Base-by-base conservation (phyloP, 345 rosid genomes). In the Ceriops decandra region DNA sequence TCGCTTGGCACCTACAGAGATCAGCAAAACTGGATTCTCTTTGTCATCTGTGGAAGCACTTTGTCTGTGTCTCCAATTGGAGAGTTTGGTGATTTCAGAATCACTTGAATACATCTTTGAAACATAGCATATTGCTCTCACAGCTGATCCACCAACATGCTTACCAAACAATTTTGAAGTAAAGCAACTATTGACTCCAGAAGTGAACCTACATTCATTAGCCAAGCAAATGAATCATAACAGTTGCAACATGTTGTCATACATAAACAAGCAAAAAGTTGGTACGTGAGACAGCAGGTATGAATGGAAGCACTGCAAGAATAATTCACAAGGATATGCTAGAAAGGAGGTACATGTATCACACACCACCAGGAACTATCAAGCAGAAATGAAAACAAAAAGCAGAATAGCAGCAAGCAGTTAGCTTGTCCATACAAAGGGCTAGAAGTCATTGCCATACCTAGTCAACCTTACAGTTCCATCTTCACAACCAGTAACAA, bases 91-190 rank as follows among this genome's bases (percentile, higher is more conserved):
- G 26, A 71, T 42, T 68, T 72, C 79, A 19, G 84, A 76, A 77
- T 77, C 52, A 79, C 82, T 78, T 22, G 42, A 71, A 75, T 88
- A 84, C 15, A 82, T 68, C 71, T 78, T 81, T 21, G 90, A 85
- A 20, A 86, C 92, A 30, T 73, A 87, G 80, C 95, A 88, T 72
- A 91, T 84, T 72, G 97, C 88, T 79, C 95, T 88, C 79, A 95
- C 95, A 49, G 99, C 95, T 21, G 99, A 95, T 64, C 99, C 99
- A 51, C 99, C 93, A 72, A 95, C 93, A 78, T 95, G 99, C 79
- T 90, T 95, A 71, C 99, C 97, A 46, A 95, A 87, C 60, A 91
- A 75, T 77, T 91, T 91, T 63, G 99, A 95, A 58, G 82, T 73
- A 33, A 84, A 79, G 96, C 95, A 89, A 60, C 81, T 81, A 69